Evolutionary conservation across 495 filamentous ascomycete species (phyloP).

Genomic region (Glonium stellatum): DNA sequence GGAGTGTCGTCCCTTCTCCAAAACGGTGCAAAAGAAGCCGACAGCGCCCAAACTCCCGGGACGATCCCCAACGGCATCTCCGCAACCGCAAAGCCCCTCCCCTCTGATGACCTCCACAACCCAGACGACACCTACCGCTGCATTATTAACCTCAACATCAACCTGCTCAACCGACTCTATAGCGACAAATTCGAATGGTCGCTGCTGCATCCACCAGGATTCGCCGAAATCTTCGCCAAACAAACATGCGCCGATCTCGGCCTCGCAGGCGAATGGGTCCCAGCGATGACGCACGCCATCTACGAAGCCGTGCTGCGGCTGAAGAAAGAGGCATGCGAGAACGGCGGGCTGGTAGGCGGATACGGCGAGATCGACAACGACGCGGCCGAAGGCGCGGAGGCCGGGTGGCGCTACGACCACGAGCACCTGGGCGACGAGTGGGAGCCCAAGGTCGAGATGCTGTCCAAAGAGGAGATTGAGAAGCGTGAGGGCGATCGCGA

Average conservation of each 20-base stretch:
- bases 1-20: constrained; percentile 16
- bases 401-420: constrained; percentile 90
- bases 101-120: constrained; percentile 53
- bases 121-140: constrained; percentile 90
- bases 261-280: constrained; percentile 85
- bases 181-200: constrained; percentile 99
- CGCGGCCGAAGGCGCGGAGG: constrained; percentile 66
- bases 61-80: constrained; percentile 37
- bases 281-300: constrained; percentile 89
- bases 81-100: constrained; percentile 46
- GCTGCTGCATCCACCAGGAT: constrained; percentile 79
- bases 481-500: constrained; percentile 94
- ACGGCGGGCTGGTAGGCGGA: constrained; percentile 68
- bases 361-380: constrained; percentile 84
- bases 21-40: constrained; percentile 6
- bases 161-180: constrained; percentile 84
- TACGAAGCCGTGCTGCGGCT: constrained; percentile 89
- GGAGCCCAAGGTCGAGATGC: constrained; percentile 84
- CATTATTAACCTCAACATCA: constrained; percentile 85
- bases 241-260: constrained; percentile 87
- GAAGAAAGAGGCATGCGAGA: constrained; percentile 94
- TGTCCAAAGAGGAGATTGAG: constrained; percentile 96
- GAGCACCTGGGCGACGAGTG: constrained; percentile 85
- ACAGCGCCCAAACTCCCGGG: constrained; percentile 43
- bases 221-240: constrained; percentile 87